Percentiles rank a stretch among this genome's conserved stretches.
phyloP scores from a whole-genome alignment of 2,329 filamentous ascomycete species.

The Harringtonia lauricola region DNA sequence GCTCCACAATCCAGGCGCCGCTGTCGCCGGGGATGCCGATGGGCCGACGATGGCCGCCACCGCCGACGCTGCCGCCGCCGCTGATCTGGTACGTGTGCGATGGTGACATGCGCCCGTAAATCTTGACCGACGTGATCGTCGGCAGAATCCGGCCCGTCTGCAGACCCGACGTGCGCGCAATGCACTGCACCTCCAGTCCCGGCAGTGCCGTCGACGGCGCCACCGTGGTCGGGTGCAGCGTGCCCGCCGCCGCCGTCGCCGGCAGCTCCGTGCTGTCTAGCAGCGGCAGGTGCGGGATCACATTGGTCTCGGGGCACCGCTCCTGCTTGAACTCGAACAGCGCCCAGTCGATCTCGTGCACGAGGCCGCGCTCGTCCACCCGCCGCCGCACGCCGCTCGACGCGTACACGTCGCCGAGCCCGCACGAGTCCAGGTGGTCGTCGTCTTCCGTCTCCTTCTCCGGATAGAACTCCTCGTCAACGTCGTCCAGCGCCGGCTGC shows the following conservation, averaged over 20 bases:
- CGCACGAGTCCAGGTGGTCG: slow-evolving; percentile 73
- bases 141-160: slow-evolving; percentile 69
- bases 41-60: slow-evolving; percentile 10
- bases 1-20: slow-evolving; percentile 86
- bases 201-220: slow-evolving; percentile 52
- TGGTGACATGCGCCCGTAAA: slow-evolving; percentile 73
- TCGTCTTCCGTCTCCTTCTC: slow-evolving; percentile 58
- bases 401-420: slow-evolving; percentile 75
- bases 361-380: slow-evolving; percentile 53
- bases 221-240: slow-evolving; percentile 44
- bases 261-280: slow-evolving; percentile 6
- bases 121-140: slow-evolving; percentile 73
- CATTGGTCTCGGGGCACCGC: slow-evolving; percentile 61
- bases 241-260: not conserved
- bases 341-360: slow-evolving; percentile 94
- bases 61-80: not conserved
- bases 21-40: slow-evolving; percentile 76
- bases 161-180: slow-evolving; percentile 76
- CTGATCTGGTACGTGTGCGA: slow-evolving; percentile 56
- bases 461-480: slow-evolving; percentile 73
- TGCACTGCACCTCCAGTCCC: slow-evolving; percentile 72
- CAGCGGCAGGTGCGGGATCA: slow-evolving; percentile 38
- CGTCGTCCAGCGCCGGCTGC: slow-evolving; percentile 82
- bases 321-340: slow-evolving; percentile 69
- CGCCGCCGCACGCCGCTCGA: slow-evolving; percentile 81